Evolutionary conservation across 192 early-diverging fungal genomes (phyloP).

Genomic region (Coemansia sp.): DNA sequence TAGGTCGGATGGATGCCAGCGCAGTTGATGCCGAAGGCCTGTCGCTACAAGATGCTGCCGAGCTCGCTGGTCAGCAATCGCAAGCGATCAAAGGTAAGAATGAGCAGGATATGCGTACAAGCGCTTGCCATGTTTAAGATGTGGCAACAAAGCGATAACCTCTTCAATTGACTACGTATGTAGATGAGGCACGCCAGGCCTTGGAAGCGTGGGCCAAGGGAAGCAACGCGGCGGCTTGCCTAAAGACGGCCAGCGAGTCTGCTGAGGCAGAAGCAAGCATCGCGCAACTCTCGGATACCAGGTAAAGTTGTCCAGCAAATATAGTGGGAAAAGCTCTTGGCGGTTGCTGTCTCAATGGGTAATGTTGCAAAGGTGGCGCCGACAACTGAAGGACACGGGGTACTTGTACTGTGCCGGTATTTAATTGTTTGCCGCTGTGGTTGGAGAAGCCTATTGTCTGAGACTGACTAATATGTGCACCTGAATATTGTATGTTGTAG

Average conservation of each 20-base stretch:
- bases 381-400: constrained; percentile 5
- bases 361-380: not conserved
- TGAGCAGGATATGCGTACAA: not conserved
- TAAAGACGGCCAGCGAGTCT: constrained; percentile 12
- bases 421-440: not conserved
- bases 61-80: not conserved
- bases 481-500: constrained; percentile 26
- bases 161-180: not conserved
- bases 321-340: not conserved
- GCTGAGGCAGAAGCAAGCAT: constrained; percentile 26
- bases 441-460: not conserved
- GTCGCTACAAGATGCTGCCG: not conserved
- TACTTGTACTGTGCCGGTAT: not conserved
- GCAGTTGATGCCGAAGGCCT: not conserved
- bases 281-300: constrained; percentile 27
- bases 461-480: not conserved
- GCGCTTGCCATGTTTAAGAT: not conserved
- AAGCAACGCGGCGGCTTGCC: constrained; percentile 7
- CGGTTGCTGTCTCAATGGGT: not conserved
- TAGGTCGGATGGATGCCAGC: not conserved
- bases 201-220: constrained; percentile 14
- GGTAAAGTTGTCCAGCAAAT: constrained; percentile 14
- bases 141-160: not conserved
- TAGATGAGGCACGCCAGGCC: constrained; percentile 11
- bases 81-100: not conserved